A percentile compares a stretch with the other conserved stretches of the same genome.
Evolutionary conservation across 2,329 filamentous ascomycete genomes (phyloP).

Genomic region (Ophiostoma tasmaniense): DNA sequence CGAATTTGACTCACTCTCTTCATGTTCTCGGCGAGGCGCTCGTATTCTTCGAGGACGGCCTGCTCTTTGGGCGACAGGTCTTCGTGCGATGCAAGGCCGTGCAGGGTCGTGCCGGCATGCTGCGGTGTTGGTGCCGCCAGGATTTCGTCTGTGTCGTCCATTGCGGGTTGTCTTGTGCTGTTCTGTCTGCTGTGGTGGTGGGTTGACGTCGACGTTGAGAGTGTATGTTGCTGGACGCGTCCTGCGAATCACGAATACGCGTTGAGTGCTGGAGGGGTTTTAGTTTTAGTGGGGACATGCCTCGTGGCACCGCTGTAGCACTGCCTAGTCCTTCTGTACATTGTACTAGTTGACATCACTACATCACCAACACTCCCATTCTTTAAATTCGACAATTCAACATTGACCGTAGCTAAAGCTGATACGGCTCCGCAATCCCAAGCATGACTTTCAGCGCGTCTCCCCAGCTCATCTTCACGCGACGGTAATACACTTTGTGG

Average conservation of each 20-base stretch:
- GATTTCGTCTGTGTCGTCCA: conserved; percentile 19
- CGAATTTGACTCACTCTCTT: conserved; percentile 55
- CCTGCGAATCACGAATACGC: background rate
- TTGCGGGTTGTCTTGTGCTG: background rate
- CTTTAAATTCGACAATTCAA: background rate
- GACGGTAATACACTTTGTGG: no score
- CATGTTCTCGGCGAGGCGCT: conserved; percentile 78
- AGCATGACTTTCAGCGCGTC: no score
- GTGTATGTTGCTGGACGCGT: background rate
- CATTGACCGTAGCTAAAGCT: no score
- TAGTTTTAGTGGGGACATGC: background rate
- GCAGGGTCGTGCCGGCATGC: background rate
- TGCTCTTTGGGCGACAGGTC: conserved; percentile 77
- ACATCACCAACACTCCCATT: no score
- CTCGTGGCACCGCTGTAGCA: background rate
- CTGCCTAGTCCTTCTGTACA: background rate
- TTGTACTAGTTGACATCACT: background rate
- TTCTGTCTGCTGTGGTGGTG: background rate
- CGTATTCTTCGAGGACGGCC: conserved; percentile 91
- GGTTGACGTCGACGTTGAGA: background rate
- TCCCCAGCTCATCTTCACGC: no score
- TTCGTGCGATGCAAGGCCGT: conserved; percentile 15
- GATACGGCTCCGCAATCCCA: no score
- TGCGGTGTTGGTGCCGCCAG: conserved; percentile 10
- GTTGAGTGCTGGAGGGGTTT: conserved; percentile 5